phyloP scores from a whole-genome alignment of 2,329 filamentous ascomycete species.

The Sordariomycetes sp. region DNA sequence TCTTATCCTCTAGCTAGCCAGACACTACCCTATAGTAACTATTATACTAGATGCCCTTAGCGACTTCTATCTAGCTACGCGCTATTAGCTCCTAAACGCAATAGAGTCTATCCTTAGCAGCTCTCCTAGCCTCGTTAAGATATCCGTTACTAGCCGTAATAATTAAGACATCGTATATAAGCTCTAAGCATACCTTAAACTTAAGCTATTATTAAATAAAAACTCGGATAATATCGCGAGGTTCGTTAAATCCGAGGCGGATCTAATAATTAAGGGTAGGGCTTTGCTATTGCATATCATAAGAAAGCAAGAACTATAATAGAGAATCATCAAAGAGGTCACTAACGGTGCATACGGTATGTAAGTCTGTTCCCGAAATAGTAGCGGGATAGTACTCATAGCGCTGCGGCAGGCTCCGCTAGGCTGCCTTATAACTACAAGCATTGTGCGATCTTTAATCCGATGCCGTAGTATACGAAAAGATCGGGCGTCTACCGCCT shows the following conservation, averaged over 20 bases:
- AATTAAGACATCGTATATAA: conserved; percentile 6
- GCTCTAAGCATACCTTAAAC: background rate
- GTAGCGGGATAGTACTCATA: background rate
- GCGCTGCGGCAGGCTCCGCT: conserved; percentile 5
- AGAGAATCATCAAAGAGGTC: conserved; percentile 1
- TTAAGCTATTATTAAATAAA: conserved; percentile 1
- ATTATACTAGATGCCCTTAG: conserved; percentile 6
- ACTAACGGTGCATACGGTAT: background rate
- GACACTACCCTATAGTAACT: background rate
- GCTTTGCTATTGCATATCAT: background rate
- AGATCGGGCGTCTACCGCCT: conserved; percentile 2
- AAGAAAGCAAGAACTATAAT: background rate
- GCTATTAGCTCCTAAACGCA: background rate
- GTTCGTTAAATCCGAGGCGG: background rate
- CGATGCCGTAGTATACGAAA: conserved; percentile 2
- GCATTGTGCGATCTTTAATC: background rate
- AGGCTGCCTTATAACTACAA: conserved; percentile 5
- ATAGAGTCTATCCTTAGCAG: conserved; percentile 3
- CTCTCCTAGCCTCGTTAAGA: conserved; percentile 5
- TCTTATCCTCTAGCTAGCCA: conserved; percentile 3
- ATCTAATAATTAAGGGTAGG: background rate
- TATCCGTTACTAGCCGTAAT: conserved; percentile 6
- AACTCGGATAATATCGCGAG: conserved; percentile 2
- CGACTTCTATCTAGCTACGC: conserved; percentile 1
- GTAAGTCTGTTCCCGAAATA: conserved; percentile 1